Percentiles rank a stretch among this genome's conserved stretches.
These are phyloP conservation scores for Xylariaceae sp. DNA, from an alignment of 2,329 filamentous ascomycete species.

Conservation along the genomic window DNA sequence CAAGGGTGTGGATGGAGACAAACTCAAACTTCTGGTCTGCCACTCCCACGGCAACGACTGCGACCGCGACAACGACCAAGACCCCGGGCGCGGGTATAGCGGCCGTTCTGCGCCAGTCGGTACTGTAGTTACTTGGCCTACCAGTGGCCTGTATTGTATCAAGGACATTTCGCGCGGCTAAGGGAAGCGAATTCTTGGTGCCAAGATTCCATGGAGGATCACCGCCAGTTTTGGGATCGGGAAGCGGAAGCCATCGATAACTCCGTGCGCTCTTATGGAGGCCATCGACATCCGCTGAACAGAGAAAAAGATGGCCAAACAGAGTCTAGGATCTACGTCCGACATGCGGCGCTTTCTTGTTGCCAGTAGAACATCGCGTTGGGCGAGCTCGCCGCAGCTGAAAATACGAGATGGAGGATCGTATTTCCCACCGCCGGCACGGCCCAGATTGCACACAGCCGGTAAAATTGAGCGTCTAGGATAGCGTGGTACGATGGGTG, in stretches of 20 bases:
- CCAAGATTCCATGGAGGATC: constrained; percentile 13
- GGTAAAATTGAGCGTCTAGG: no score
- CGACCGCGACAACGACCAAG: no score
- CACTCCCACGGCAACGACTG: no score
- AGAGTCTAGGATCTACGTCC: background rate
- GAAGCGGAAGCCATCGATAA: constrained; percentile 5
- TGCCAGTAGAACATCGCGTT: background rate
- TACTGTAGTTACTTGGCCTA: no score
- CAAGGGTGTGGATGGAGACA: constrained; percentile 21
- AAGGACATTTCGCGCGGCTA: constrained; percentile 5
- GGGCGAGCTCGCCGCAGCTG: no score
- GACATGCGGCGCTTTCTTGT: background rate
- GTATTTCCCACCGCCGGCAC: no score
- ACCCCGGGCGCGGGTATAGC: no score
- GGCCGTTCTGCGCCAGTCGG: no score
- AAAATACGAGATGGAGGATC: background rate
- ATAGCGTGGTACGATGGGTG: background rate
- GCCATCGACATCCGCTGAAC: background rate
- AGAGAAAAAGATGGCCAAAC: background rate
- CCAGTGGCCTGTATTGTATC: no score
- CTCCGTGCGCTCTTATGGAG: constrained; percentile 1
- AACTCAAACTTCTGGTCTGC: constrained; percentile 11
- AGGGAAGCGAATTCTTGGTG: constrained; percentile 8
- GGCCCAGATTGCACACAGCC: no score
- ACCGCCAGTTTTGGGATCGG: constrained; percentile 8